Base-by-base conservation (phyloP, 495 filamentous ascomycete species). In the Penicillium turbatum region DNA sequence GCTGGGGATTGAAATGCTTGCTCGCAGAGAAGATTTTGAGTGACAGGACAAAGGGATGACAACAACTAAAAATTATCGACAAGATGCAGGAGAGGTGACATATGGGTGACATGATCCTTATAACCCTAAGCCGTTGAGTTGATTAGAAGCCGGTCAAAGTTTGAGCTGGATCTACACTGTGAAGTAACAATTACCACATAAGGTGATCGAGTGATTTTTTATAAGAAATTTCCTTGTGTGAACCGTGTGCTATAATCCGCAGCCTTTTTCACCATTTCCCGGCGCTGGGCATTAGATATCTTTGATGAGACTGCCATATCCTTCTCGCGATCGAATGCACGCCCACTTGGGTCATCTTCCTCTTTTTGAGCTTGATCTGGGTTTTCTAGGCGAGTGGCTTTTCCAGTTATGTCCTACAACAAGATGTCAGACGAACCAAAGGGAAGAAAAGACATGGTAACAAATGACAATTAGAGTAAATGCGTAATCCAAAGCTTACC, bases 301-400 rank as follows among this genome's bases (percentile, higher is more conserved):
- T 82, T 84, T 3, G 83, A 81, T 10, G 86, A 85, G 9, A 86
- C 74, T 41, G 81, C 86, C 79, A 98, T 93, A 70, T 98, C 93
- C 76, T 97, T 98, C 72, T 98, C 91, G 40, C 82, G 77, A 72
- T 97, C 90, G 75, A 97, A 98, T 8, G 83, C 86, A 54, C 93
- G 77, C 67, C 82, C 82, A 63, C 88, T 95, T 19, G 93, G 93
- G 67, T 98, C 92, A 74, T 98, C 92, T 27, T 93, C 89, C 48
- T 96, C 90, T 49, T 92, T 81, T 5, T 57, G 62, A 19, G 66
- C 57, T 57, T 81, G 75, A 53, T 86, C 47, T 11, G 47, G 82
- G 57, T 85, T 75, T 48, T 87, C 82, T 52, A 86, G 79, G 21
- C 92, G 72, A 38, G 79, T 85, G 49, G 76, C 76, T 17, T 82